Percentiles rank a stretch among this genome's conserved stretches.
phyloP scores from a whole-genome alignment of 2,329 filamentous ascomycete genomes.

The Teratosphaeriaceae sp. region DNA sequence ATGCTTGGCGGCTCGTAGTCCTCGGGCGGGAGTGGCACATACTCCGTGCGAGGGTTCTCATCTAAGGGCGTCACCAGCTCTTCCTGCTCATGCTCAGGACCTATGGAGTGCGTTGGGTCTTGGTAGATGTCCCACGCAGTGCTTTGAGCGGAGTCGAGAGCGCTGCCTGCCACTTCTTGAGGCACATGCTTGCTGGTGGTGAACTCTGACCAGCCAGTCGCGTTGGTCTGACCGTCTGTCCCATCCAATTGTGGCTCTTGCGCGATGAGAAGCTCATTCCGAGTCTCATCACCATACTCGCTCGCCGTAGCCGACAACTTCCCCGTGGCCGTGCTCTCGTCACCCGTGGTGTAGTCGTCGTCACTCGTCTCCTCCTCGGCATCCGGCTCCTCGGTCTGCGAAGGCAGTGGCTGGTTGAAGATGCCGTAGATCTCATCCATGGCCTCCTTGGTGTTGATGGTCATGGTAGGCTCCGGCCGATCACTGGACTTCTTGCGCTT shows the following conservation, averaged over 20 bases:
- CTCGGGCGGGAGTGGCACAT: slow-evolving; percentile 74
- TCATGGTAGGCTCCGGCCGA: slow-evolving; percentile 87
- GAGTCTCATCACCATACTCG: slow-evolving; percentile 59
- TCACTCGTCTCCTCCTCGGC: slow-evolving; percentile 61
- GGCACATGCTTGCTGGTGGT: slow-evolving; percentile 66
- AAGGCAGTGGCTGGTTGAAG: slow-evolving; percentile 77
- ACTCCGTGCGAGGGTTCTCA: slow-evolving; percentile 52
- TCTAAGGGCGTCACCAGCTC: slow-evolving; percentile 42
- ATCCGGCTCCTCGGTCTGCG: slow-evolving; percentile 39
- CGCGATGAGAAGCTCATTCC: slow-evolving; percentile 43
- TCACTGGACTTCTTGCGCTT: slow-evolving; percentile 68
- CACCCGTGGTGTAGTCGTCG: slow-evolving; percentile 78
- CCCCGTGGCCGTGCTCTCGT: slow-evolving; percentile 72
- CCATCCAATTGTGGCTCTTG: slow-evolving; percentile 17
- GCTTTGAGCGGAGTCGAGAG: slow-evolving; percentile 26
- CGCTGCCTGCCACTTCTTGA: slow-evolving; percentile 33
- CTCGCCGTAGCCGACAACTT: slow-evolving; percentile 57
- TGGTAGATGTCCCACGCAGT: slow-evolving; percentile 32
- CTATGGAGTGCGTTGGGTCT: slow-evolving; percentile 27
- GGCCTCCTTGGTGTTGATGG: slow-evolving; percentile 86
- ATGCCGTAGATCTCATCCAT: slow-evolving; percentile 97
- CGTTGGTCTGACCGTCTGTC: slow-evolving; percentile 36
- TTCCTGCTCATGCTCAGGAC: slow-evolving; percentile 25
- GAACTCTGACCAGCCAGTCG: slow-evolving; percentile 87
- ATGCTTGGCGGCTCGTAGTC: slow-evolving; percentile 75